Evolutionary conservation across 2,329 filamentous ascomycete species (phyloP), one percentile per base, ranked within the genome.

Genomic region (Botrytis elliptica): DNA sequence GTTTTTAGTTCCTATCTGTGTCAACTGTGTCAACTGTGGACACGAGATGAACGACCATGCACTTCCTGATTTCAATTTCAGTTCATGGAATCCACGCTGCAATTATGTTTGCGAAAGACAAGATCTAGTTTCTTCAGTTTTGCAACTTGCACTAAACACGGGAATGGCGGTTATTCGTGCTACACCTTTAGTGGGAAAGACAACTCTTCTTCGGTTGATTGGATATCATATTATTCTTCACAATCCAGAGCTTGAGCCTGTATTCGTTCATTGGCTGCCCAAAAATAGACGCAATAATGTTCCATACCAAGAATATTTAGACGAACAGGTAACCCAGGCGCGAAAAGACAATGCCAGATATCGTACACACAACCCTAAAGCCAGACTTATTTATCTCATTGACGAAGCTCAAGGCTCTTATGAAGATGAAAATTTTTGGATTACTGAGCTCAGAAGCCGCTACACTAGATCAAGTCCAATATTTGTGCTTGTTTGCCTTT

Each of bases 401-500:
- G 64, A 66, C 9, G 44, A 66, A n/a, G 64, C 64, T 38, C 64
- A 52, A 66, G 44, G 29, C 1, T 66, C 44, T 66, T 66, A 66
- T n/a, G 22, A 66, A 10, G 64, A 66, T n/a, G 33, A 66, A 18
- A 20, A 25, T 3, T 66, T 66, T n/a, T 66, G 64, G 64, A 10
- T 22, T 0, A 0, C 4, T 52, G 7, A 38, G 2, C 42, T 66
- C 44, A 66, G n/a, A 22, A 66, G n/a, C 12, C 22, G 1, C 10
- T 10, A 18, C 44, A 66, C 64, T 18, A 38, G 64, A 38, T 16
- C 20, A 4, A 44, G 16, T 12, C 3, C 33, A 12, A 66, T 66
- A 49, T 66, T 66, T 9, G 64, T 66, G 44, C 44, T 66, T 66
- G 64, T 18, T 22, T 66, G 64, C 10, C 64, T 52, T 66, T 66